Conservation (phyloP, 352 stramenopile genomes). For the Globisporangium middletonii region DNA sequence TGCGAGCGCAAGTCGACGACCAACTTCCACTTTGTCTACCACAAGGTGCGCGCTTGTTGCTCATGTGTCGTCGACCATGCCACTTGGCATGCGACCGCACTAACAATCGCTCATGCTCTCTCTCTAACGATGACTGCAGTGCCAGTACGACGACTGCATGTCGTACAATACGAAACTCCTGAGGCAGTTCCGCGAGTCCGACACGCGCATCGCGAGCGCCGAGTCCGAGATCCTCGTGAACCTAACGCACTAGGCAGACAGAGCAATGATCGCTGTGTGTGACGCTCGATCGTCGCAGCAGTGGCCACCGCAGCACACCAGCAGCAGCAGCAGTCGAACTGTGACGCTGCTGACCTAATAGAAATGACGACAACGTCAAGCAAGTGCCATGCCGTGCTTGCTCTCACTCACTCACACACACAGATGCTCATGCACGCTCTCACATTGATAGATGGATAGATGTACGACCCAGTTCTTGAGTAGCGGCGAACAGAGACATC, state of each 20-base stretch:
- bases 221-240: conserved; percentile 29
- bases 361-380: neutral
- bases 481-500: conserved; percentile 44
- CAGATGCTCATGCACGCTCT: neutral
- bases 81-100: neutral
- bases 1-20: conserved; percentile 82
- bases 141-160: conserved; percentile 65
- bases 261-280: too few species aligned
- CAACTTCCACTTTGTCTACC: conserved; percentile 83
- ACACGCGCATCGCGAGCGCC: conserved; percentile 28
- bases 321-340: neutral
- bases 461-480: conserved; percentile 83
- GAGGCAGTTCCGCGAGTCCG: conserved; percentile 56
- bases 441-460: conserved; percentile 4
- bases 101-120: too few species aligned
- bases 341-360: neutral
- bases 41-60: conserved; percentile 46
- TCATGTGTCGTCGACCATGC: too few species aligned
- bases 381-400: neutral
- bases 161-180: conserved; percentile 87
- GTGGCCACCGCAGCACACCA: neutral
- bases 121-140: conserved; percentile 22
- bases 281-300: neutral
- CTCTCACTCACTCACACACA: neutral
- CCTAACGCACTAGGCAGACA: conserved; percentile 19